Evolutionary conservation across 2,329 filamentous ascomycete species (phyloP).

Genomic region (Mycosphaerella arachidis): DNA sequence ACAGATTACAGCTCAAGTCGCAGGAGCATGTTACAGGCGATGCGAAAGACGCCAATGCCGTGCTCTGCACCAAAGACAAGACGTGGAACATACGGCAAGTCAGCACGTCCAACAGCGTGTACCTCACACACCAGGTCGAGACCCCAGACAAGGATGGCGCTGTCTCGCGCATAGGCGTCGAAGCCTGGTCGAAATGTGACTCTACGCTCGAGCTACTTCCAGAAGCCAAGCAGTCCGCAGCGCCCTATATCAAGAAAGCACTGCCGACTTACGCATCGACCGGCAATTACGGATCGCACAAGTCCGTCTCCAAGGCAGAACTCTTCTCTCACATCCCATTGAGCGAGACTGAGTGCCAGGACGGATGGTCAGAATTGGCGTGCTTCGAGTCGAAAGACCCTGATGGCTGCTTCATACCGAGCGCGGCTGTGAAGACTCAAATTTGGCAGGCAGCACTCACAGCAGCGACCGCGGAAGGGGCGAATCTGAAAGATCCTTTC

Average conservation of each 20-base stretch:
- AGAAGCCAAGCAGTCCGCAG: constrained; percentile 33
- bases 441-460: constrained; percentile 47
- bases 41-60: constrained; percentile 41
- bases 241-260: constrained; percentile 33
- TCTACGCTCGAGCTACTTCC: constrained; percentile 41
- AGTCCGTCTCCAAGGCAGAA: constrained; percentile 32
- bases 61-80: constrained; percentile 55
- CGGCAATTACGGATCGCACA: constrained; percentile 16
- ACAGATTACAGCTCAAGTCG: constrained; percentile 41
- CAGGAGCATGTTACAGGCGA: constrained; percentile 24
- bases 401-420: constrained; percentile 43
- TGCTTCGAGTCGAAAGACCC: constrained; percentile 46
- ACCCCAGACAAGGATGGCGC: constrained; percentile 16
- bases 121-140: constrained; percentile 45
- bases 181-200: constrained; percentile 43
- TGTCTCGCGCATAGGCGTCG: constrained; percentile 29
- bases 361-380: constrained; percentile 48
- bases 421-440: constrained; percentile 43
- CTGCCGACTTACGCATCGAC: constrained; percentile 39
- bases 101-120: constrained; percentile 61
- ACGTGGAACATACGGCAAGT: constrained; percentile 61
- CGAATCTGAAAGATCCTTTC: constrained; percentile 39
- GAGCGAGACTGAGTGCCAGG: constrained; percentile 48
- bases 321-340: constrained; percentile 51
- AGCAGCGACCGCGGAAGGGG: constrained; percentile 38